These are phyloP conservation scores for Nicotiana attenuata DNA, from an alignment of 257 asterid genomes.

Conservation along the genomic window DNA sequence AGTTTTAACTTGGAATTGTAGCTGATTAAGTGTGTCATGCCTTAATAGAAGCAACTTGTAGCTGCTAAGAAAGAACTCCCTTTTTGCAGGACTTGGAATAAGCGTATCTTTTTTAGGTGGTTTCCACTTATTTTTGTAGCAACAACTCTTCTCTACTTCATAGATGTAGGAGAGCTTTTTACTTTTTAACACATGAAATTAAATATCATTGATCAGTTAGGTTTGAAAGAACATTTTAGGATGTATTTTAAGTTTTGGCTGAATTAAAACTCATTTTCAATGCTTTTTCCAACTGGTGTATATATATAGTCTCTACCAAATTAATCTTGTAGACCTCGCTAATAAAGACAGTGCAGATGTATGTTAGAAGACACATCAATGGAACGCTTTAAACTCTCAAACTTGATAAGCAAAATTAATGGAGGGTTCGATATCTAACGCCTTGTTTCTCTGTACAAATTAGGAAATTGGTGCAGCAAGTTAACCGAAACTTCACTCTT, in stretches of 20 bases:
- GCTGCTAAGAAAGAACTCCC: neutral
- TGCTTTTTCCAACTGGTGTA: neutral
- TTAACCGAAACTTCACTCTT: slow-evolving; percentile 46
- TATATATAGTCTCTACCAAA: neutral
- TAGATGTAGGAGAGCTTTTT: too few species aligned
- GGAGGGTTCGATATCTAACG: neutral
- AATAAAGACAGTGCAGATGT: neutral
- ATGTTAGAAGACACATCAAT: neutral
- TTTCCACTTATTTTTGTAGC: too few species aligned
- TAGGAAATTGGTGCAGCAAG: neutral
- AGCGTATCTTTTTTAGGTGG: too few species aligned
- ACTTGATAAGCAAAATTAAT: neutral
- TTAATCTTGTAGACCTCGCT: neutral
- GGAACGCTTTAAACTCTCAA: neutral
- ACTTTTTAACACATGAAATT: neutral
- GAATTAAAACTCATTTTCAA: neutral
- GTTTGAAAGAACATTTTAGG: neutral
- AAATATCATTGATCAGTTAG: neutral
- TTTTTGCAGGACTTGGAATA: neutral
- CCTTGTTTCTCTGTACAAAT: neutral
- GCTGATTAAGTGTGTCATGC: neutral
- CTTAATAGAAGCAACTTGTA: neutral
- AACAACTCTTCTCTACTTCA: too few species aligned
- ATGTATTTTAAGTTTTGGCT: neutral
- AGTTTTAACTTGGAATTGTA: neutral